phyloP scores from a whole-genome alignment of 495 filamentous ascomycete species.

The Parathielavia appendiculata region DNA sequence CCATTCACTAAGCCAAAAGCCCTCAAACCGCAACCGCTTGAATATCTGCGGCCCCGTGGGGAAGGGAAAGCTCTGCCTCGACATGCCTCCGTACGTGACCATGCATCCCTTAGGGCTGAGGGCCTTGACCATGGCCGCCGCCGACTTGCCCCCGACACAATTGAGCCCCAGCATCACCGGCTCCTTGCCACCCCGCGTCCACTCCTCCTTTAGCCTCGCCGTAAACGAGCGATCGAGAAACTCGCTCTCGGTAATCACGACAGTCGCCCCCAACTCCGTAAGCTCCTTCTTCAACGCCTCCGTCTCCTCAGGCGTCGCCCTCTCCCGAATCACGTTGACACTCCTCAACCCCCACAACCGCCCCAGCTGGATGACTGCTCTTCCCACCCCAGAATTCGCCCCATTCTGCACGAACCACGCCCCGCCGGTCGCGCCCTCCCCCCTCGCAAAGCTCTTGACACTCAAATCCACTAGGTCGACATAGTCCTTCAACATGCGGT shows the following conservation, averaged over 20 bases:
- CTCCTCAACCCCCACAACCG: constrained; percentile 77
- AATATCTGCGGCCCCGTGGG: constrained; percentile 83
- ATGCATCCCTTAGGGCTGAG: constrained; percentile 62
- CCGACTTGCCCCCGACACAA: constrained; percentile 88
- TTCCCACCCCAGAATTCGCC: constrained; percentile 85
- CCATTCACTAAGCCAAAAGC: constrained; percentile 95
- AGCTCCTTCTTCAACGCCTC: constrained; percentile 67
- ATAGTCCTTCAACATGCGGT: constrained; percentile 86
- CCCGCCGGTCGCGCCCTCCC: constrained; percentile 44
- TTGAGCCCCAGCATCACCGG: constrained; percentile 75
- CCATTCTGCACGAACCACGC: constrained; percentile 97
- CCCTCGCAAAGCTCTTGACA: constrained; percentile 31
- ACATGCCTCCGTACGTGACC: constrained; percentile 96
- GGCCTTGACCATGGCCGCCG: constrained; percentile 63
- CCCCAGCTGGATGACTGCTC: constrained; percentile 81
- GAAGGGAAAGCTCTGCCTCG: constrained; percentile 70
- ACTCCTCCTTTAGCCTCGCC: constrained; percentile 55
- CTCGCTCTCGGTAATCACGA: constrained; percentile 76
- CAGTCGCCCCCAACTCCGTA: constrained; percentile 63
- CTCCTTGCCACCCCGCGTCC: constrained; percentile 64
- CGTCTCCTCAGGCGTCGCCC: constrained; percentile 56
- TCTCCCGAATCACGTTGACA: constrained; percentile 75
- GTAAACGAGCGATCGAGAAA: constrained; percentile 56
- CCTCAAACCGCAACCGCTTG: constrained; percentile 77
- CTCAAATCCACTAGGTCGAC: constrained; percentile 42